Evolutionary conservation across 23 red algal species (phyloP).

Genomic region (Porphyridium purpureum): DNA sequence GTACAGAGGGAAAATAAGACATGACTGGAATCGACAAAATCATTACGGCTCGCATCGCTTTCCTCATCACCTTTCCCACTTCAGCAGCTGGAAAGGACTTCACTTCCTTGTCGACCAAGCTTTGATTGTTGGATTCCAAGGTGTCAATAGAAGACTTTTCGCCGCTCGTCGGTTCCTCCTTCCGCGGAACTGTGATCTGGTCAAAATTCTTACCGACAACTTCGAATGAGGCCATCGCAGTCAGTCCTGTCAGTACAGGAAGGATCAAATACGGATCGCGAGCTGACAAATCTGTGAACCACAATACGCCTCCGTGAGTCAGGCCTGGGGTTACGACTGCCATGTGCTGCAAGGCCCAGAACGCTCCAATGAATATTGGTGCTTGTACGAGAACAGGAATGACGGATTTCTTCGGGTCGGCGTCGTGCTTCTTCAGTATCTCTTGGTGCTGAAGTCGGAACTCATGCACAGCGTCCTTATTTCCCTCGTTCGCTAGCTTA

Average conservation of each 20-base stretch:
- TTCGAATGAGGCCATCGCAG: slow-evolving; percentile 46
- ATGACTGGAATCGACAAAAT: slow-evolving; percentile 48
- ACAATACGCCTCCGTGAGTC: slow-evolving; percentile 28
- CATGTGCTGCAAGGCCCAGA: slow-evolving; percentile 41
- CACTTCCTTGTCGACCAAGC: too few relatives aligned
- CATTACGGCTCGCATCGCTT: slow-evolving; percentile 33
- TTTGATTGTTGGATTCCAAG: too few relatives aligned
- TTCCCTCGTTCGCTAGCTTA: slow-evolving; percentile 25
- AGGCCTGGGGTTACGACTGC: slow-evolving; percentile 44
- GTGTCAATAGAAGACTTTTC: too few relatives aligned
- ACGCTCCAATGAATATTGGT: slow-evolving; percentile 77
- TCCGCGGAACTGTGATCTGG: too few relatives aligned
- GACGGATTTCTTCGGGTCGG: too few relatives aligned
- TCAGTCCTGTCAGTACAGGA: slow-evolving; percentile 40
- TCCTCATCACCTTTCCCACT: slow-evolving; percentile 24
- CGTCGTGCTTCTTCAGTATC: slow-evolving; percentile 47
- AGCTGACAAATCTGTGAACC: slow-evolving; percentile 64
- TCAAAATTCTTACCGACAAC: slow-evolving; percentile 38
- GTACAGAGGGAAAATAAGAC: slow-evolving; percentile 53
- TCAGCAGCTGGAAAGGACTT: slow-evolving; percentile 10
- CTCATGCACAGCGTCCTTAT: slow-evolving; percentile 9
- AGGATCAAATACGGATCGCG: slow-evolving; percentile 55
- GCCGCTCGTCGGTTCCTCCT: too few relatives aligned
- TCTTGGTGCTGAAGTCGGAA: slow-evolving; percentile 33
- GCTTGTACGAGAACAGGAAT: slow-evolving; percentile 47